These are phyloP conservation scores for Tolypocladium endophyticum DNA, from an alignment of 2,329 filamentous ascomycete genomes.

Conservation along the genomic window DNA sequence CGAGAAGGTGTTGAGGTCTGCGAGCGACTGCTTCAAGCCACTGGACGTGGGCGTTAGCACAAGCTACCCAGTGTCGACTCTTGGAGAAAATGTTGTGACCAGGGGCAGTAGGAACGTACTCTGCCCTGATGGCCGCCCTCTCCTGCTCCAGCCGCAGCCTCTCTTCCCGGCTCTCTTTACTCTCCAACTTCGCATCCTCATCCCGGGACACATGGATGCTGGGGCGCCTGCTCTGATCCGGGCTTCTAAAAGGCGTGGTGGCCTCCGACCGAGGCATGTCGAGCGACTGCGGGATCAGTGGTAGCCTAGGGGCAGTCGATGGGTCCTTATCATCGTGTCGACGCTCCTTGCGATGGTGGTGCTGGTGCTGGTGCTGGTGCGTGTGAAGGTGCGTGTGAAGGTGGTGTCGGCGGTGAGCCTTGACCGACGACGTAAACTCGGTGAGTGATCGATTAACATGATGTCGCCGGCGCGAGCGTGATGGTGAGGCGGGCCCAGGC, in stretches of 20 bases:
- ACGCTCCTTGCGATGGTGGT: slow-evolving; percentile 16
- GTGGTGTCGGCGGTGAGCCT: slow-evolving; percentile 26
- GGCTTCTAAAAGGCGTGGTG: slow-evolving; percentile 31
- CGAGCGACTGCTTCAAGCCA: slow-evolving; percentile 37
- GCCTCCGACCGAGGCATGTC: slow-evolving; percentile 35
- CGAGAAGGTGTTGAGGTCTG: slow-evolving; percentile 48
- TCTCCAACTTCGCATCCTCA: slow-evolving; percentile 14
- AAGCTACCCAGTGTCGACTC: not conserved
- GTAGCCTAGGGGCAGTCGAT: slow-evolving; percentile 14
- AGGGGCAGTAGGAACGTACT: slow-evolving; percentile 14
- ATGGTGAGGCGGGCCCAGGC: slow-evolving; percentile 4
- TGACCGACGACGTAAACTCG: slow-evolving; percentile 39
- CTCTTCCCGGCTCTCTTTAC: slow-evolving; percentile 30
- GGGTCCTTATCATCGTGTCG: slow-evolving; percentile 18
- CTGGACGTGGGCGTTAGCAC: not conserved
- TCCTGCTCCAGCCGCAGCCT: slow-evolving; percentile 27
- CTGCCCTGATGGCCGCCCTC: slow-evolving; percentile 16
- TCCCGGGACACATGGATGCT: slow-evolving; percentile 26
- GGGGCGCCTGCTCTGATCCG: slow-evolving; percentile 30
- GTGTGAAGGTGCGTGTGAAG: slow-evolving; percentile 1
- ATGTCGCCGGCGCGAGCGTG: slow-evolving; percentile 28
- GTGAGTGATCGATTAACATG: slow-evolving; percentile 46
- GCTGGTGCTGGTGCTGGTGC: slow-evolving; percentile 24
- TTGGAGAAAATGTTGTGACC: not conserved
- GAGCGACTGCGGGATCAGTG: slow-evolving; percentile 27